Conservation (phyloP, 208 protist species). For the Leishmania amazonensis region DNA sequence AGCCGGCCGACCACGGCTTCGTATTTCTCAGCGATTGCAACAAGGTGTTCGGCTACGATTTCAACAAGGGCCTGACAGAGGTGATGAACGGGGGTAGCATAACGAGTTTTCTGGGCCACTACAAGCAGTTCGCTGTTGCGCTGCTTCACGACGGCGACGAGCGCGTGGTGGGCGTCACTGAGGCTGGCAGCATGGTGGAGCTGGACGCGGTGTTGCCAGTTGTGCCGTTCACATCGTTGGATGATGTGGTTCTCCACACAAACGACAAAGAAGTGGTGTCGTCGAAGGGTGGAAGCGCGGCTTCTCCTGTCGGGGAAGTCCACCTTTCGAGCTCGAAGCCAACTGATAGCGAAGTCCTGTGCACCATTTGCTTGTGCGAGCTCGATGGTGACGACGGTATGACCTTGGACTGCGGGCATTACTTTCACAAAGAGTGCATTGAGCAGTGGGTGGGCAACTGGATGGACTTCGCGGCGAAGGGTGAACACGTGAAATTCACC, state of each 20-base stretch:
- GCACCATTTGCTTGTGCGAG: constrained; percentile 82
- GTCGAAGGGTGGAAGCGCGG: constrained; percentile 10
- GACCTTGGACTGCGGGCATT: constrained; percentile 85
- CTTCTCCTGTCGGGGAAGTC: constrained; percentile 6
- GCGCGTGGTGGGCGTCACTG: constrained; percentile 28
- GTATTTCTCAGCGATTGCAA: constrained; percentile 45
- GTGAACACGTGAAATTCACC: constrained; percentile 83
- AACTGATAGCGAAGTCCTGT: constrained; percentile 44
- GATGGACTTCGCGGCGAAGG: constrained; percentile 70
- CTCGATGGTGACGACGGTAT: constrained; percentile 73
- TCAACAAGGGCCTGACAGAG: constrained; percentile 55
- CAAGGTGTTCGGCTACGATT: constrained; percentile 64
- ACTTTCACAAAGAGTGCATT: constrained; percentile 83
- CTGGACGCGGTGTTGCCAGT: constrained; percentile 10
- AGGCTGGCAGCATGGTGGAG: constrained; percentile 26
- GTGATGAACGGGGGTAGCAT: constrained; percentile 20
- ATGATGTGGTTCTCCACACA: constrained; percentile 27
- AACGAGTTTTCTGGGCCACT: constrained; percentile 40
- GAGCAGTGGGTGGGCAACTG: constrained; percentile 68
- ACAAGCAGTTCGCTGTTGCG: constrained; percentile 42
- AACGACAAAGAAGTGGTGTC: constrained; percentile 12
- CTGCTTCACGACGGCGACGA: constrained; percentile 8
- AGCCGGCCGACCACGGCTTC: constrained; percentile 73
- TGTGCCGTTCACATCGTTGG: constrained; percentile 10
- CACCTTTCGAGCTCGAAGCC: constrained; percentile 18